Base-by-base conservation (phyloP, 768 basidiomycete species). In the Hericium coralloides region DNA sequence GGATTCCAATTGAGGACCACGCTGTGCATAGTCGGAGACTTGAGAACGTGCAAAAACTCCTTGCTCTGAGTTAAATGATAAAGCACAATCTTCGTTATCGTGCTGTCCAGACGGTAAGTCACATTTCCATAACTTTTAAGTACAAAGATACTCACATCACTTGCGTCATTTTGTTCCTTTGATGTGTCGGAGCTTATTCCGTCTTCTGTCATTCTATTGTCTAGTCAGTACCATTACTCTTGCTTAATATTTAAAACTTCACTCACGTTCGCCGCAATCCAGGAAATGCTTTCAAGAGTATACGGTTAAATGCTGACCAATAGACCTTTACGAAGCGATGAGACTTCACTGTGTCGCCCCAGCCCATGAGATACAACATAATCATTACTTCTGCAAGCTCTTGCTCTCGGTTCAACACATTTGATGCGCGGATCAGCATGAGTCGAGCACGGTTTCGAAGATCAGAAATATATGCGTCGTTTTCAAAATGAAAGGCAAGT, bases 281-380 rank as follows among this genome's bases (percentile, higher is more conserved):
- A 0, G 69, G 71, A 61, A 59, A 71, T 17, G 22, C 52, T 22
- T 57, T 49, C 3, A 59, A 25, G 8, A 76, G 58, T 0, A 48
- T 50, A 0, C 55, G 22, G 0, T 64, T 43, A 31, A 74, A 67
- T 0, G 64, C 57, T 4, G 64, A 63, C 72, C 73, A 76, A 43
- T 73, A 74, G 0, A 79, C 63, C 0, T 67, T 57, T 0, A 53
- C 52, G 52, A 74, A 79, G 2, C 59, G 55, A 53, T 80, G 77
- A 0, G 74, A 78, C 0, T 23, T 20, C 25, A 68, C 73, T 0
- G 26, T 38, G 52, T 80, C 74, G 0, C 73, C 74, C 74, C 73
- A 77, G 3, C 72, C 74, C 76, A 78, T 76, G 0, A 79, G 60
- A 49, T 76, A 76, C 0, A 65, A 66, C 0, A 76, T 68, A 0